phyloP scores from a whole-genome alignment of 768 basidiomycete species.

The Leccinellum albellum region DNA sequence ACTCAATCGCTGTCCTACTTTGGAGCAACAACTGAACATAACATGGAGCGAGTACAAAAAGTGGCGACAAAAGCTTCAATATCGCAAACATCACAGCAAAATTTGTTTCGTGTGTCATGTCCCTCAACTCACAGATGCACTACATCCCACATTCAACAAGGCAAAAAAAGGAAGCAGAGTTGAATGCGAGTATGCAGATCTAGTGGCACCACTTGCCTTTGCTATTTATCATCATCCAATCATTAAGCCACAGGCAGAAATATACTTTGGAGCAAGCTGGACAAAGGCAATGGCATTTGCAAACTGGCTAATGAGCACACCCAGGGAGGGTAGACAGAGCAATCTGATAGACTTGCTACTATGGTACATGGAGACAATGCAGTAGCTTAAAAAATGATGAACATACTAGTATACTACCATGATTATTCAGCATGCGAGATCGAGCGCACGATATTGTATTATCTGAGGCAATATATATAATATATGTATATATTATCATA shows the following conservation, averaged over 20 bases:
- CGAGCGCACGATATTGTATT: too few relatives aligned
- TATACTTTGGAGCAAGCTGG: background rate
- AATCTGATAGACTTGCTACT: conserved; percentile 7
- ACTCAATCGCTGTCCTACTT: too few relatives aligned
- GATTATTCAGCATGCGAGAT: too few relatives aligned
- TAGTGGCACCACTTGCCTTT: background rate
- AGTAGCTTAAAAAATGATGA: too few relatives aligned
- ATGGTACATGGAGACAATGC: background rate
- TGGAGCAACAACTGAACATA: too few relatives aligned
- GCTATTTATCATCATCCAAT: background rate
- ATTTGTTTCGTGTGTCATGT: background rate
- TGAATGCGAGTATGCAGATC: background rate
- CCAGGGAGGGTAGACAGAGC: background rate
- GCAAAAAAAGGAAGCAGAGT: background rate
- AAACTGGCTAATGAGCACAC: conserved; percentile 1
- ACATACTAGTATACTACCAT: too few relatives aligned
- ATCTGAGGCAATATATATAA: too few relatives aligned
- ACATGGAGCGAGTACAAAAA: background rate
- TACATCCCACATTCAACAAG: background rate
- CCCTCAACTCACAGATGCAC: background rate
- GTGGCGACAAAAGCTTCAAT: background rate
- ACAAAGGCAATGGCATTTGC: background rate
- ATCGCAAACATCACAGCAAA: background rate
- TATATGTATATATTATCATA: too few relatives aligned
- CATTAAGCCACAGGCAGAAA: background rate